These are phyloP conservation scores for Rubroboletus satanas DNA, from an alignment of 768 basidiomycete species.

Conservation along the genomic window DNA sequence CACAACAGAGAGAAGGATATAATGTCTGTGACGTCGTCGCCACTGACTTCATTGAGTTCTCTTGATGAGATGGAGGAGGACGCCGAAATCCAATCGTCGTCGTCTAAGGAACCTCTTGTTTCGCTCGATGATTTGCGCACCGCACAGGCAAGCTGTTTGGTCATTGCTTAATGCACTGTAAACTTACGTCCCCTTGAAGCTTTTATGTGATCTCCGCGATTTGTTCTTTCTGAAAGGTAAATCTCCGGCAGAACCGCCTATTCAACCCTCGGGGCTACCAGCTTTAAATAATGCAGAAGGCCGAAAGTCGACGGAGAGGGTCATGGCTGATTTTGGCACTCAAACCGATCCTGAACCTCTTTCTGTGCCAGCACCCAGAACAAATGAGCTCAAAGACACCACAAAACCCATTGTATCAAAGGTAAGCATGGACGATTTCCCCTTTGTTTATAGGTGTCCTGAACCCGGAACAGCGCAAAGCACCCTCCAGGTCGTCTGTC, in stretches of 20 bases:
- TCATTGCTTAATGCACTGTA: conserved; percentile 1
- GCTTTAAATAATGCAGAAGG: neutral
- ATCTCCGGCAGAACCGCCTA: neutral
- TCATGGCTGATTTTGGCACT: conserved; percentile 21
- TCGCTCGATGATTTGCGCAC: conserved; percentile 50
- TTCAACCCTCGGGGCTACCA: neutral
- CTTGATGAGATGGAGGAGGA: conserved; percentile 54
- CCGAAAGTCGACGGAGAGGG: conserved; percentile 8
- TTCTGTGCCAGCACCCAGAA: conserved; percentile 9
- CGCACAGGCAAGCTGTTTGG: conserved; percentile 48
- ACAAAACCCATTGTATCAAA: conserved; percentile 19
- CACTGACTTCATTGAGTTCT: conserved; percentile 70
- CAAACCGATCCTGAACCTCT: conserved; percentile 28
- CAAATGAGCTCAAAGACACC: conserved; percentile 20
- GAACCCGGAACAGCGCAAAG: conserved; percentile 29
- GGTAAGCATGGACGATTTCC: conserved; percentile 3
- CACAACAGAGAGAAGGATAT: conserved; percentile 18
- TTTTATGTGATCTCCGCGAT: conserved; percentile 38
- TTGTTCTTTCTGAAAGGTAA: conserved; percentile 14
- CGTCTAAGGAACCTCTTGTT: conserved; percentile 24
- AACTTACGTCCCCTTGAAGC: conserved; percentile 27
- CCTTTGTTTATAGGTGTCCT: neutral
- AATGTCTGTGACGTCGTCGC: conserved; percentile 62
- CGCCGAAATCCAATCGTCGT: conserved; percentile 22
- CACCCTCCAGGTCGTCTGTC: conserved; percentile 16